Percentiles rank a stretch among this genome's conserved stretches.
These are phyloP conservation scores for Rugosomyces carneus DNA, from an alignment of 1,284 basidiomycete genomes.

Conservation along the genomic window DNA sequence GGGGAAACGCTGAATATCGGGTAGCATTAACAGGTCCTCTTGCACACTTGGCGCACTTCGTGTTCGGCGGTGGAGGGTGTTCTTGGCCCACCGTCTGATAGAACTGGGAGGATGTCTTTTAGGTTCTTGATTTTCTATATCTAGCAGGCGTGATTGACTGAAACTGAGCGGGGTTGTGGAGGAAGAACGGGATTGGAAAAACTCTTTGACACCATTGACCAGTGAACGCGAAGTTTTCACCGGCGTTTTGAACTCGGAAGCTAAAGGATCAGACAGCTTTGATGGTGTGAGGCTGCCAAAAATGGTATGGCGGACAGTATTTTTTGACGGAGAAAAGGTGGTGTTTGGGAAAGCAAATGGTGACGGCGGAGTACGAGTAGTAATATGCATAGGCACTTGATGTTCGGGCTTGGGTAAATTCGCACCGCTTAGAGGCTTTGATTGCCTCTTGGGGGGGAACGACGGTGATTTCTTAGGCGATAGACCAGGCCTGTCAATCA, in stretches of 20 bases:
- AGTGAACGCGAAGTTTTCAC: slow-evolving; percentile 22
- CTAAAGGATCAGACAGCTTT: slow-evolving; percentile 3
- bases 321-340: slow-evolving; percentile 29
- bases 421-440: slow-evolving; percentile 40
- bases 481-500: slow-evolving; percentile 28
- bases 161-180: slow-evolving; percentile 20
- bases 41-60: slow-evolving; percentile 44
- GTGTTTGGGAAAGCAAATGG: slow-evolving; percentile 39
- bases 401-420: slow-evolving; percentile 25
- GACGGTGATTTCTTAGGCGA: slow-evolving; percentile 17
- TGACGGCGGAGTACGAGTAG: slow-evolving; percentile 27
- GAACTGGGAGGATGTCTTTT: slow-evolving; percentile 29
- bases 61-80: slow-evolving; percentile 39
- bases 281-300: slow-evolving; percentile 17
- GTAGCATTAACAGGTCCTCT: slow-evolving; percentile 14
- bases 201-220: slow-evolving; percentile 20
- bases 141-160: slow-evolving; percentile 20
- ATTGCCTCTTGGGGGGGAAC: slow-evolving; percentile 31
- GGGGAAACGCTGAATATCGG: slow-evolving; percentile 15
- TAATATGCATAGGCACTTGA: slow-evolving; percentile 6
- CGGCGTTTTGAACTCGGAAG: slow-evolving; percentile 11
- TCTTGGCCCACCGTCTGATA: slow-evolving; percentile 41
- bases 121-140: slow-evolving; percentile 20
- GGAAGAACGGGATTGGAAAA: slow-evolving; percentile 20
- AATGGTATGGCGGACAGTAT: slow-evolving; percentile 24